These are phyloP conservation scores for Pythium pectinolyticum DNA, from an alignment of 352 stramenopile species.

Conservation along the genomic window DNA sequence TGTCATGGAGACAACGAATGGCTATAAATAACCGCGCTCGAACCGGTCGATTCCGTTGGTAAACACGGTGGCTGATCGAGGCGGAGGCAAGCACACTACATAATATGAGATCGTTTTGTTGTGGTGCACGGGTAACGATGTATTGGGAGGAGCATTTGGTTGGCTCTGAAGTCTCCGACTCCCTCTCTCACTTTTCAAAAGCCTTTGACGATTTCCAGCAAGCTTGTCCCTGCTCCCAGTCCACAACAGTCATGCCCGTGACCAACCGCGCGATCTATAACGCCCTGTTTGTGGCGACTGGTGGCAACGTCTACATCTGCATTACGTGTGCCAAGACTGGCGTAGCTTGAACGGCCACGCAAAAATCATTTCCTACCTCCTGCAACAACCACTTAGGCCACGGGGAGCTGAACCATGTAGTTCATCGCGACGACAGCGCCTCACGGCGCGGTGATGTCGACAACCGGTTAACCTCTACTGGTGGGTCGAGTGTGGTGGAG, in stretches of 20 bases:
- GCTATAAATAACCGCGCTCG: no score
- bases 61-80: no score
- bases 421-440: not conserved
- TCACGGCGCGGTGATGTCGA: not conserved
- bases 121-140: no score
- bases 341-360: not conserved
- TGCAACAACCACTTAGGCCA: not conserved
- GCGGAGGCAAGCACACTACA: no score
- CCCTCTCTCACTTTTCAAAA: not conserved
- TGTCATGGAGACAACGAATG: no score
- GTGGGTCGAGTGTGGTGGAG: conserved; percentile 13
- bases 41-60: no score
- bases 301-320: not conserved
- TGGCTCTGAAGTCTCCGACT: no score
- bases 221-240: not conserved
- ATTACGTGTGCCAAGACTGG: not conserved
- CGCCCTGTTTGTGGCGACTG: not conserved
- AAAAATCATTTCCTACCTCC: not conserved
- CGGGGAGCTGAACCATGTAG: not conserved
- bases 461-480: conserved; percentile 7
- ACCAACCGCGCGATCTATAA: not conserved
- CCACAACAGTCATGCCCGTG: not conserved
- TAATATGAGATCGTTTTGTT: no score
- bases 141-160: no score
- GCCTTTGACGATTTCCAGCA: no score